Base-by-base conservation (phyloP, 108 stramenopile species). In the Asterionellopsis glacialis region DNA sequence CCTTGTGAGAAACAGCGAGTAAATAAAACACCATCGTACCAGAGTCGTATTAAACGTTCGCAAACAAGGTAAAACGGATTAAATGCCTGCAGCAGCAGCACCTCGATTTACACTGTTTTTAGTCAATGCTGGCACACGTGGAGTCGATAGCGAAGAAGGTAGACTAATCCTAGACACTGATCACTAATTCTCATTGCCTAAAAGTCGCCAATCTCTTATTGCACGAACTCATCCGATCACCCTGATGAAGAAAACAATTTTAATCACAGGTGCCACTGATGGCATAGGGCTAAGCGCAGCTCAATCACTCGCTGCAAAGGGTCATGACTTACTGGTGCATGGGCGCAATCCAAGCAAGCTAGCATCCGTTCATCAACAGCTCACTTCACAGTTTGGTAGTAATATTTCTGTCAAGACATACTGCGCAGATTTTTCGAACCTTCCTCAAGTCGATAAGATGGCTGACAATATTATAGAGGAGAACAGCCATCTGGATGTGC, bases 201-300 rank as follows among this genome's bases (percentile, higher is more conserved):
- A n/a, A n/a, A n/a, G n/a, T n/a, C n/a, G n/a, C n/a, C n/a, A n/a
- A n/a, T n/a, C n/a, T n/a, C n/a, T n/a, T n/a, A n/a, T n/a, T n/a
- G n/a, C n/a, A n/a, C n/a, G n/a, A n/a, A n/a, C n/a, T n/a, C n/a
- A n/a, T n/a, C 33, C 33, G 33, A 5, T 33, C 33, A 7, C 7
- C 2, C 5, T 33, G 7, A 48, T 48, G 47, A 57, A 27, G 53
- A 68, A 68, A 38, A 23, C 27, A 1, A 66, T 66, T 25, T 40
- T 66, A 1, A 33, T 66, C 15, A 66, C 65, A 38, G 65, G 65
- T 13, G 19, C 57, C 43, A 66, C 65, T 5, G 65, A 66, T 59
- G 65, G 65, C 65, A 53, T 66, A 1, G 65, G 65, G 22, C n/a
- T 47, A 6, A 56, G 58, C 26, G 24, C 65, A 22, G 65, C 57